Percentiles rank a stretch among this genome's conserved stretches.
These are phyloP conservation scores for Glycine tomentella DNA, from an alignment of 306 rosid species.

Conservation along the genomic window DNA sequence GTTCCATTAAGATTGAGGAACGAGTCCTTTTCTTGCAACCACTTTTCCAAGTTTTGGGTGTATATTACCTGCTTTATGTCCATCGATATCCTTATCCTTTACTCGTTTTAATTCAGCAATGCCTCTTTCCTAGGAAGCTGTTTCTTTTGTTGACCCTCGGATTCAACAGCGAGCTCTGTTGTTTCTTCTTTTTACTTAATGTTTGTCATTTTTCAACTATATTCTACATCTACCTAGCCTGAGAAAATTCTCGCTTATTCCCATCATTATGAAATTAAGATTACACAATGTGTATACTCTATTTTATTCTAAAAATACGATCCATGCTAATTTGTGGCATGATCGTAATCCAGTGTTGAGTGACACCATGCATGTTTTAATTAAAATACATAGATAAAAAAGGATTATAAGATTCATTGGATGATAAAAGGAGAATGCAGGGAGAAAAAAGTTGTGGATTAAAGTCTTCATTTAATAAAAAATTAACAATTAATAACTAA, in stretches of 20 bases:
- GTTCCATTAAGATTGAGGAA: too few species aligned
- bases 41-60: too few species aligned
- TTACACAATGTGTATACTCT: not conserved
- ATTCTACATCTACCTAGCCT: not conserved
- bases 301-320: not conserved
- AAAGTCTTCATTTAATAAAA: too few species aligned
- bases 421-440: too few species aligned
- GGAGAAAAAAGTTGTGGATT: too few species aligned
- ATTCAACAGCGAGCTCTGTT: constrained; percentile 4
- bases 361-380: too few species aligned
- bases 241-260: not conserved
- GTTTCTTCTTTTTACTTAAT: not conserved
- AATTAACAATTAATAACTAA: too few species aligned
- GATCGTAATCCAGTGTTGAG: not conserved
- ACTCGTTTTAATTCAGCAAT: constrained; percentile 48
- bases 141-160: constrained; percentile 51
- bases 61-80: too few species aligned
- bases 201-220: constrained; percentile 20
- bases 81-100: constrained; percentile 46
- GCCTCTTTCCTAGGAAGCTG: constrained; percentile 58
- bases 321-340: not conserved
- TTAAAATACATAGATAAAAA: too few species aligned
- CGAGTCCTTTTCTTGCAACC: too few species aligned
- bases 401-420: too few species aligned
- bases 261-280: too few species aligned